phyloP scores from a whole-genome alignment of 192 early-diverging fungal genomes.

The Entrophospora sp. region DNA sequence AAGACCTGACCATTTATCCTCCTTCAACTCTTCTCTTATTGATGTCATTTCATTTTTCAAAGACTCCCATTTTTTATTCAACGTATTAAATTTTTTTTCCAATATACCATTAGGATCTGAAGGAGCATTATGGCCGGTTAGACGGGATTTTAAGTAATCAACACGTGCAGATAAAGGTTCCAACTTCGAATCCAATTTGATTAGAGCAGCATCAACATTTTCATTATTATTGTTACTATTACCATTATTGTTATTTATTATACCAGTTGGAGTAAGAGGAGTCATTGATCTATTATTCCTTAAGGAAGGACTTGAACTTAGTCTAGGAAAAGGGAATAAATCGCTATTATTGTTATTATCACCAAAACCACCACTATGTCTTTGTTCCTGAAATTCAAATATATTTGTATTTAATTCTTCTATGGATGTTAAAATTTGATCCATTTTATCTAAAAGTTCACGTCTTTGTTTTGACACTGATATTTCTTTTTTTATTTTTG shows the following conservation, averaged over 20 bases:
- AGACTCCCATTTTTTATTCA: slow-evolving; percentile 36
- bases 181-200: slow-evolving; percentile 41
- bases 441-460: slow-evolving; percentile 28
- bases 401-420: slow-evolving; percentile 34
- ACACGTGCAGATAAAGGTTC: slow-evolving; percentile 42
- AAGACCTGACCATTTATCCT: slow-evolving; percentile 46
- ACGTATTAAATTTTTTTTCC: slow-evolving; percentile 23
- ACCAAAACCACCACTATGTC: slow-evolving; percentile 19
- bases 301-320: slow-evolving; percentile 1
- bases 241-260: background rate
- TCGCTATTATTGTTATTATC: background rate
- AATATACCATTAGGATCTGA: slow-evolving; percentile 27
- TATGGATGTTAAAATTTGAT: slow-evolving; percentile 33
- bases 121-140: slow-evolving; percentile 21
- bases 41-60: slow-evolving; percentile 46
- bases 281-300: background rate
- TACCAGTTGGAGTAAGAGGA: background rate
- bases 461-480: slow-evolving; percentile 29
- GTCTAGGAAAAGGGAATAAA: background rate
- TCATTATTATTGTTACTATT: background rate
- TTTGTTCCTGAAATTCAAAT: slow-evolving; percentile 36
- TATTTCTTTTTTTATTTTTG: slow-evolving; percentile 41
- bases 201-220: slow-evolving; percentile 12
- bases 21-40: slow-evolving; percentile 48
- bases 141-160: slow-evolving; percentile 35